Percentiles rank a stretch among this genome's conserved stretches.
Conservation (phyloP, 2,329 filamentous ascomycete species). For the Aspergillus hiratsukae region DNA sequence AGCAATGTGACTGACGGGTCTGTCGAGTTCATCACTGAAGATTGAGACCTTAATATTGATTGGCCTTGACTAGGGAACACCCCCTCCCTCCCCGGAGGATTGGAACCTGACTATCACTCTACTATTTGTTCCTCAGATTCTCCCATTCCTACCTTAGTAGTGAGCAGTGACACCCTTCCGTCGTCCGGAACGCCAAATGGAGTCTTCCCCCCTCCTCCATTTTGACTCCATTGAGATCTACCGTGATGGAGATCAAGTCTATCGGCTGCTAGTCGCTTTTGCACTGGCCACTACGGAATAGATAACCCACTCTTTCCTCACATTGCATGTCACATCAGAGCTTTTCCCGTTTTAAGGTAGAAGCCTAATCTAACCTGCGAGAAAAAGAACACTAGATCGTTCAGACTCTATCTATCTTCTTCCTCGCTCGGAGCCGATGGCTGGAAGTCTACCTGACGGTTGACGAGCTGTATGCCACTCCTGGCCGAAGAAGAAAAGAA, state of each 20-base stretch:
- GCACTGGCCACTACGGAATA: slow-evolving; percentile 28
- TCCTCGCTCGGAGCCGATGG: not conserved
- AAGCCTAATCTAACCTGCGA: slow-evolving; percentile 20
- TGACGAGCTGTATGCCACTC: not conserved
- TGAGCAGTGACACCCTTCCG: not conserved
- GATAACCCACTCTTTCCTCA: slow-evolving; percentile 15
- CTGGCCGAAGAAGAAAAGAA: not conserved
- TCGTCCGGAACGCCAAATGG: slow-evolving; percentile 3
- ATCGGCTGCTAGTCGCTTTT: slow-evolving; percentile 30
- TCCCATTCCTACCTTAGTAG: slow-evolving; percentile 1
- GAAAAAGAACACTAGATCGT: not conserved
- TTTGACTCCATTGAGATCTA: slow-evolving; percentile 21
- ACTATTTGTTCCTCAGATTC: slow-evolving; percentile 12
- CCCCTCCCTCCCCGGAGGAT: slow-evolving; percentile 14
- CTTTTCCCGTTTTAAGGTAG: slow-evolving; percentile 14
- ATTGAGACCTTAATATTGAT: slow-evolving; percentile 11
- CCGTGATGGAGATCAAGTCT: slow-evolving; percentile 33
- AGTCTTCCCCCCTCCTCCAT: slow-evolving; percentile 3
- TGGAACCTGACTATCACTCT: slow-evolving; percentile 6
- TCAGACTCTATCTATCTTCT: not conserved
- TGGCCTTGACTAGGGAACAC: slow-evolving; percentile 3
- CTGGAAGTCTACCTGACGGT: not conserved
- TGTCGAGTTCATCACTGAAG: slow-evolving; percentile 5
- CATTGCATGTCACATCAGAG: slow-evolving; percentile 10
- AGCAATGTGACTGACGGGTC: slow-evolving; percentile 3